phyloP scores from a whole-genome alignment of 495 filamentous ascomycete genomes.

The Lineolata rhizophorae region DNA sequence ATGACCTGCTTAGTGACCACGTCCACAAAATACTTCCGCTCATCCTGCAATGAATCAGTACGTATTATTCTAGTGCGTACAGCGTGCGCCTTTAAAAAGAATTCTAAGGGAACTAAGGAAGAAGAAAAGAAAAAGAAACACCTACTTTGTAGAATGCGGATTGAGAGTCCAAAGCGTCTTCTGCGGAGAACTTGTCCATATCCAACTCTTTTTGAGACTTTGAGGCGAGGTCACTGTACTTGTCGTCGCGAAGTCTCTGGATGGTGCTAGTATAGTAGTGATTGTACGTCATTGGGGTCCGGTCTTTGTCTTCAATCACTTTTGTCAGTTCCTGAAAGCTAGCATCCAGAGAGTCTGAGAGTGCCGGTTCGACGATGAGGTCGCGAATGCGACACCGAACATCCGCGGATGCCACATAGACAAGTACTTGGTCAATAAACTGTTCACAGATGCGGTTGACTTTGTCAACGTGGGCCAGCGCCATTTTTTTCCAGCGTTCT shows the following conservation, averaged over 20 bases:
- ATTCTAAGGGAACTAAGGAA: no score
- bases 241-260: constrained; percentile 7
- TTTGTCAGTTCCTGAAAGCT: constrained; percentile 7
- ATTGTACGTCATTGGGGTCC: constrained; percentile 14
- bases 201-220: constrained; percentile 4
- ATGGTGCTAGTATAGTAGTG: constrained; percentile 11
- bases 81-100: no score
- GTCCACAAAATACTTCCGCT: constrained; percentile 16
- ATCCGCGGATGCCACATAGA: constrained; percentile 5
- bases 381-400: constrained; percentile 4
- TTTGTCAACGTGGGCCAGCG: constrained; percentile 9
- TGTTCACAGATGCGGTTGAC: constrained; percentile 8
- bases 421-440: constrained; percentile 8
- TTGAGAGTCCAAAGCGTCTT: constrained; percentile 9
- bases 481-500: constrained; percentile 6
- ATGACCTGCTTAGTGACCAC: constrained; percentile 15
- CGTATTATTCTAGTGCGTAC: constrained; percentile 2
- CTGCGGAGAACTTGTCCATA: constrained; percentile 10
- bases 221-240: constrained; percentile 3
- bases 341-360: not conserved
- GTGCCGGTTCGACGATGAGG: constrained; percentile 4
- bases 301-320: constrained; percentile 7
- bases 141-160: constrained; percentile 9
- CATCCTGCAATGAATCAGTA: constrained; percentile 10
- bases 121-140: not conserved